Conservation (phyloP, 2,329 filamentous ascomycete species). For the Cylindrodendrum hubeiense region DNA sequence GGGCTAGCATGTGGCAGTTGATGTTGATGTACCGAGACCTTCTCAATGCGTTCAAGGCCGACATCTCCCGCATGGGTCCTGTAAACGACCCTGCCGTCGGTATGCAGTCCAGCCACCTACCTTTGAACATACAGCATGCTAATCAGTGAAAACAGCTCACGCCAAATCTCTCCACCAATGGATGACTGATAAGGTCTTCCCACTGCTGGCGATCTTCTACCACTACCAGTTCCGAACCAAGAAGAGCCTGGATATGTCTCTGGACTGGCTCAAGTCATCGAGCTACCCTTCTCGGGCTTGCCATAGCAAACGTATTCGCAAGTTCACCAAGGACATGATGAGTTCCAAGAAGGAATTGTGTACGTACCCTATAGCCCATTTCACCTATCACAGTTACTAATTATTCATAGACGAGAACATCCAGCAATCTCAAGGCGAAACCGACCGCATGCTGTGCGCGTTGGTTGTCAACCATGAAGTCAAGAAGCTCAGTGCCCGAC, state of each 20-base stretch:
- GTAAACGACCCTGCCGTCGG: slow-evolving; percentile 40
- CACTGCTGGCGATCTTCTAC: slow-evolving; percentile 54
- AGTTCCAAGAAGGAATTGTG: slow-evolving; percentile 51
- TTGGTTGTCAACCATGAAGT: slow-evolving; percentile 55
- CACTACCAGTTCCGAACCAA: slow-evolving; percentile 57
- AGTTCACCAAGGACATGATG: slow-evolving; percentile 48
- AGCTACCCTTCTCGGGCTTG: slow-evolving; percentile 41
- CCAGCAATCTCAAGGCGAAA: slow-evolving; percentile 47
- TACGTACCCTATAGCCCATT: slow-evolving; percentile 37
- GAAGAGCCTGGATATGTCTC: slow-evolving; percentile 54
- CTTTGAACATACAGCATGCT: slow-evolving; percentile 9
- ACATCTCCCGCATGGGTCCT: slow-evolving; percentile 40
- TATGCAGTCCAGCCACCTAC: slow-evolving; percentile 20
- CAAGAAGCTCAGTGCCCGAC: slow-evolving; percentile 54
- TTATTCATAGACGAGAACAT: slow-evolving; percentile 46
- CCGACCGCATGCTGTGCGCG: slow-evolving; percentile 49
- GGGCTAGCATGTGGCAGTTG: slow-evolving; percentile 63
- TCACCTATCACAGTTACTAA: slow-evolving; percentile 29
- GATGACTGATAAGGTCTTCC: slow-evolving; percentile 51
- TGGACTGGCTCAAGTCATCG: slow-evolving; percentile 53
- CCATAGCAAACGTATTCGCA: slow-evolving; percentile 46
- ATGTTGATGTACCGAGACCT: slow-evolving; percentile 63
- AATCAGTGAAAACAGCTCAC: slow-evolving; percentile 27
- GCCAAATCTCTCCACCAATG: slow-evolving; percentile 39
- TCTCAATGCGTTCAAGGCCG: slow-evolving; percentile 46